These are phyloP conservation scores for Trichoderma sp. DNA, from an alignment of 2,329 filamentous ascomycete genomes.

Conservation along the genomic window DNA sequence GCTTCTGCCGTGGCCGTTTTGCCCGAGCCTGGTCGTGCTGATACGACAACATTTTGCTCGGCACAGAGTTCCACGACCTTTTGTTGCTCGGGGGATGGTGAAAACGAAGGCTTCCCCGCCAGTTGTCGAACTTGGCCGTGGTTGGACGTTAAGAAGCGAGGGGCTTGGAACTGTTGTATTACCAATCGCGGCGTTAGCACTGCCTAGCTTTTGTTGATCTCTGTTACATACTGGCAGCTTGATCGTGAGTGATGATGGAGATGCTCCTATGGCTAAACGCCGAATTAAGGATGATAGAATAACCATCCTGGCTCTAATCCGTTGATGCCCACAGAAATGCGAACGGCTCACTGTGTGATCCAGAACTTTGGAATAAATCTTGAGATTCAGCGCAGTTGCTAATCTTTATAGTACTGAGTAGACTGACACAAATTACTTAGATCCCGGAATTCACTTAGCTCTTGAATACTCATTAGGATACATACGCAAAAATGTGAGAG, in stretches of 20 bases:
- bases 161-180: not conserved
- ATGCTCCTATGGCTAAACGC: not conserved
- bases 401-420: not conserved
- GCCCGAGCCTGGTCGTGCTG: constrained; percentile 33
- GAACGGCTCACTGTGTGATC: too few species aligned
- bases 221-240: not conserved
- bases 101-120: constrained; percentile 5
- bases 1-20: constrained; percentile 33
- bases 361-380: not conserved
- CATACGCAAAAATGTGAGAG: not conserved
- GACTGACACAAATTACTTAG: not conserved
- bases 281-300: not conserved
- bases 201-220: not conserved
- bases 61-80: constrained; percentile 25
- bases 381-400: too few species aligned
- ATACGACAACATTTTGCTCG: constrained; percentile 31
- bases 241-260: not conserved
- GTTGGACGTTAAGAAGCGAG: not conserved
- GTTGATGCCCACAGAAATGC: not conserved
- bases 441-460: too few species aligned
- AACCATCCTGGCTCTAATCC: not conserved
- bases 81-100: constrained; percentile 28
- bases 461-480: too few species aligned
- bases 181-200: not conserved
- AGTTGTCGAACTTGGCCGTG: not conserved